Evolutionary conservation across 306 rosid species (phyloP).

Genomic region (Notholithocarpus densiflorus): DNA sequence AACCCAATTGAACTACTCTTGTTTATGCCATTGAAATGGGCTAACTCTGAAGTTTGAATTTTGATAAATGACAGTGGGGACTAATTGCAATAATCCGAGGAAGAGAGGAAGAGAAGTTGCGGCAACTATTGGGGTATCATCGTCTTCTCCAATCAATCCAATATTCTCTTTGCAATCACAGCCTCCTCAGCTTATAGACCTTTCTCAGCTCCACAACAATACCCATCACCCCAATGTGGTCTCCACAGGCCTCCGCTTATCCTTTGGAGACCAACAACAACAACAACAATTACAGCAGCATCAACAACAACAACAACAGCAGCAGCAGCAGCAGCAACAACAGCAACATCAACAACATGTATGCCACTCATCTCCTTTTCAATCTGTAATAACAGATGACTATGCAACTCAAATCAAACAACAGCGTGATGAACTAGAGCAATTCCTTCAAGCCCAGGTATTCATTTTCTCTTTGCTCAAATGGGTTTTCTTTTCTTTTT

Average conservation of each 20-base stretch:
- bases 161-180: conserved; percentile 51
- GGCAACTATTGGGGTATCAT: conserved; percentile 14
- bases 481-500: background rate
- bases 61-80: conserved; percentile 18
- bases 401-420: conserved; percentile 65
- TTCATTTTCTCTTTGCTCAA: conserved; percentile 2
- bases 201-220: conserved; percentile 70
- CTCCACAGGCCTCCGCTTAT: conserved; percentile 83
- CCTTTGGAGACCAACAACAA: conserved; percentile 57
- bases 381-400: conserved; percentile 54
- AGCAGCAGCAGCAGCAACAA: conserved; percentile 35
- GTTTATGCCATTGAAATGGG: background rate
- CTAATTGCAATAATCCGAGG: conserved; percentile 30
- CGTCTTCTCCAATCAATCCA: conserved; percentile 40
- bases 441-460: conserved; percentile 79
- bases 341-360: conserved; percentile 30
- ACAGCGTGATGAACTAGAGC: conserved; percentile 69
- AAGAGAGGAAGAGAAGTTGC: conserved; percentile 81
- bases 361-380: conserved; percentile 40
- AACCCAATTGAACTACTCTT: background rate
- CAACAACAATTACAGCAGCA: conserved; percentile 26
- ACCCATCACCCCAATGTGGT: conserved; percentile 66
- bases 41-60: background rate
- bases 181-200: conserved; percentile 65
- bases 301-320: conserved; percentile 15